These are phyloP conservation scores for Rhododendron henanense DNA, from an alignment of 148 eudicot species.

Conservation along the genomic window DNA sequence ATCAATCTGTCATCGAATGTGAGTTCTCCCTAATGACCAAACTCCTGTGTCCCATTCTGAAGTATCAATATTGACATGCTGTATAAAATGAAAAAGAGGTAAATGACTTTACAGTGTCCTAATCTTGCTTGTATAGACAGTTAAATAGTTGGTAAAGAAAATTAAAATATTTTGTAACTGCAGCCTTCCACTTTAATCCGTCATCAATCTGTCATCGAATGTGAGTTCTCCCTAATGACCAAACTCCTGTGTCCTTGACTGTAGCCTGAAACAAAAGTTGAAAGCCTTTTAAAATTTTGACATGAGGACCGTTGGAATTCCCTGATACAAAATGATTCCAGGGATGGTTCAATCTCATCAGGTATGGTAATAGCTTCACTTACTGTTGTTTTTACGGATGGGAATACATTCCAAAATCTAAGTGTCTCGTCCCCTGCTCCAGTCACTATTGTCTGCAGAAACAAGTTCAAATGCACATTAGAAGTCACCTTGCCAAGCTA, in stretches of 20 bases:
- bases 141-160: not conserved
- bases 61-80: not conserved
- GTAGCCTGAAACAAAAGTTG: slow-evolving; percentile 51
- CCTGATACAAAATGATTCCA: not conserved
- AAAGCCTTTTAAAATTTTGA: not conserved
- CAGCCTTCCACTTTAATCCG: not conserved
- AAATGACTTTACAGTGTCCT: not conserved
- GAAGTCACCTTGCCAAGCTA: not conserved
- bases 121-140: not conserved
- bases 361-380: slow-evolving; percentile 14
- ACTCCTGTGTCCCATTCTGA: slow-evolving; percentile 79
- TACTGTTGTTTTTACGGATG: slow-evolving; percentile 80
- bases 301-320: not conserved
- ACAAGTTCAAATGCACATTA: slow-evolving; percentile 3
- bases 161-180: not conserved
- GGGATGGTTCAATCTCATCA: not conserved
- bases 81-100: not conserved
- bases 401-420: slow-evolving; percentile 95
- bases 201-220: slow-evolving; percentile 45
- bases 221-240: slow-evolving; percentile 86
- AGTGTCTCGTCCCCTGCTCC: slow-evolving; percentile 98
- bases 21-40: slow-evolving; percentile 86
- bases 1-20: slow-evolving; percentile 50
- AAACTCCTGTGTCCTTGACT: slow-evolving; percentile 74
- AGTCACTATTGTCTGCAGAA: slow-evolving; percentile 84